Base-by-base conservation (phyloP, 768 basidiomycete species). In the Amylocystis lapponica region DNA sequence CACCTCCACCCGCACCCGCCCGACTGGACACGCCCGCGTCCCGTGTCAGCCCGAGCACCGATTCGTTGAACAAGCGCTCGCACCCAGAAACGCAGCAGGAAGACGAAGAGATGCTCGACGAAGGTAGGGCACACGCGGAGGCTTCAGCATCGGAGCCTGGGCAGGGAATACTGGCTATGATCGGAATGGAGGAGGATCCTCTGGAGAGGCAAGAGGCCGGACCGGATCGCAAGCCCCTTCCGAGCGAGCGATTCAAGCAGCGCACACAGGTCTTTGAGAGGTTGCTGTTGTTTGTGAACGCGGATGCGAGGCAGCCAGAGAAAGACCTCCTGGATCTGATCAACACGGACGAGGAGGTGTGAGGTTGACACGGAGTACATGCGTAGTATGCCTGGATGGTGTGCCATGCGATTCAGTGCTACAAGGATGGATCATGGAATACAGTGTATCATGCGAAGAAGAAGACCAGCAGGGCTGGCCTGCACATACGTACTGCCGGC, bases 221-320 rank as follows among this genome's bases (percentile, higher is more conserved):
- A 14, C 52, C 48, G 8, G 51, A 44, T 8, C 56, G 52, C 38
- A 48, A 56, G 39, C 48, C 45, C 21, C 41, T 77, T 41, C 66
- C 74, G 2, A 67, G 70, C 1, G 69, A 68, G 27, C 65, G 75
- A 49, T 87, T 79, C 59, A 64, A 63, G 29, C 80, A 84, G 62
- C 71, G 87, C 27, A 83, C 74, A 39, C 75, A 78, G 49, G 74
- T 85, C 46, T 89, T 89, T 56, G 82, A 88, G 57, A 59, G 59
- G 26, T 49, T 91, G 45, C 61, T 89, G 68, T 69, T 62, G 48
- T 85, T 82, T 59, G 70, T 90, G 11, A 68, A 71, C 22, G 72
- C 75, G 39, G 68, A 71, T 19, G 77, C 76, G 47, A 90, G 82
- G 61, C 76, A 90, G 60, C 87, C 86, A 2, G 60, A 63, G 3